Conservation (phyloP, 495 filamentous ascomycete species). For the Aspergillus carlsbadensis region DNA sequence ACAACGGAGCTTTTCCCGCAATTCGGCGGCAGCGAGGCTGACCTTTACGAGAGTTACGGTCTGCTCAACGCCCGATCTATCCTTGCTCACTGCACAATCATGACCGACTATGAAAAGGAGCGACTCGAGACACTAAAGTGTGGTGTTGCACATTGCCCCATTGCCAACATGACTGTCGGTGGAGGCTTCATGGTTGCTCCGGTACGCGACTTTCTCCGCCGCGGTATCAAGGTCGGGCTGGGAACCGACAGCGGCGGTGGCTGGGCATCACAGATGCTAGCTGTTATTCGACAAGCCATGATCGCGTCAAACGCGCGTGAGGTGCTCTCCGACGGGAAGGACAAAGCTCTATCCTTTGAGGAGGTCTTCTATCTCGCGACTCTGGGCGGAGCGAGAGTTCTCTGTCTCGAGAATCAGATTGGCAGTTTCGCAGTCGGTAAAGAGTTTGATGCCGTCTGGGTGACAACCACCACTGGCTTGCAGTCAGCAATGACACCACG, state of each 20-base stretch:
- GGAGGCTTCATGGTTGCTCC: conserved; percentile 58
- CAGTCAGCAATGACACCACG: conserved; percentile 51
- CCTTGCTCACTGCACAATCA: conserved; percentile 63
- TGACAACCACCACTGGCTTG: conserved; percentile 37
- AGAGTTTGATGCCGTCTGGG: conserved; percentile 63
- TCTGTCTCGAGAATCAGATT: conserved; percentile 51
- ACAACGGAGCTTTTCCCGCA: conserved; percentile 52
- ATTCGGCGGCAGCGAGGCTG: conserved; percentile 49
- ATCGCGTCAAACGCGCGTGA: conserved; percentile 59
- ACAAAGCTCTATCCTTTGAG: conserved; percentile 46
- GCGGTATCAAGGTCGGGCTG: conserved; percentile 62
- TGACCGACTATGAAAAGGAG: conserved; percentile 53
- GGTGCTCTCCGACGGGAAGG: conserved; percentile 44
- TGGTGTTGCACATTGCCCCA: conserved; percentile 63
- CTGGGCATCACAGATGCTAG: conserved; percentile 57
- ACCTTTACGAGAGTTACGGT: conserved; percentile 53
- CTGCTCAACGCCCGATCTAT: conserved; percentile 56
- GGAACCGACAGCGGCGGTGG: conserved; percentile 70
- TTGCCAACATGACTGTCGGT: conserved; percentile 62
- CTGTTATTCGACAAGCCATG: conserved; percentile 59
- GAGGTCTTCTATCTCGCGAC: conserved; percentile 65
- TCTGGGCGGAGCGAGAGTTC: conserved; percentile 60
- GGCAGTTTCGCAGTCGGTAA: conserved; percentile 61
- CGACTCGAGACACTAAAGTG: conserved; percentile 47
- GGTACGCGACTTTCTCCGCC: conserved; percentile 53